Base-by-base conservation (phyloP, 805 yeast species). In the Blastobotrys muscicola region DNA sequence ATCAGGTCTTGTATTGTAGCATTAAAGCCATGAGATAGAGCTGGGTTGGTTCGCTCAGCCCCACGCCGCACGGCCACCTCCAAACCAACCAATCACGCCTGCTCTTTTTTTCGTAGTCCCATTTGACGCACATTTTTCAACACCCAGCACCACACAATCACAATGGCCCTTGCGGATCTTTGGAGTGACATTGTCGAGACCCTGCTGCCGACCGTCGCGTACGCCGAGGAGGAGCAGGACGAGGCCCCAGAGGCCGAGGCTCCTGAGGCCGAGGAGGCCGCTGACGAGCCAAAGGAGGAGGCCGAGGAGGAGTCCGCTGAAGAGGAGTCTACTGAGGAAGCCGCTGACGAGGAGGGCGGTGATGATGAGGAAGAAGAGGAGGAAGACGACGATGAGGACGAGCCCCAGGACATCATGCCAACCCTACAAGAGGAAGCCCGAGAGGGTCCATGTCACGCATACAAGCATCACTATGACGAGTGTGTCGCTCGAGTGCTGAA, bases 401-500 rank as follows among this genome's bases (percentile, higher is more conserved):
- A 73, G 58, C 72, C 66, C 33, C 75, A 62, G 38, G 92, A 83
- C 62, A 83, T 72, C 60, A 67, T 76, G 46, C 92, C 82, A 37
- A 70, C 67, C 30, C 64, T 82, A 52, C 75, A 71, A 59, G 81
- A 67, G 53, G 86, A 82, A 61, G 86, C 95, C 67, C 66, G 76
- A 41, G 72, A 77, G 50, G 72, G 82, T 41, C 72, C 76, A 42
- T 83, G 94, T 68, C 72, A 79, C 56, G 78, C 78, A 52, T 74
- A 74, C 64, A 76, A 77, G 58, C 96, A 89, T 69, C 97, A 89
- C 69, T 87, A 82, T 69, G 80, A 83, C 50, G 96, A 89, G 69
- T 90, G 98, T 76, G 80, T 80, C 47, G 97, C 85, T 70, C 86
- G 97, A 73, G 97, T 90, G 52, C 79, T 92, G 52, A 77, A 80